Conservation (phyloP, 768 basidiomycete species). For the Trametes cinnabarina region DNA sequence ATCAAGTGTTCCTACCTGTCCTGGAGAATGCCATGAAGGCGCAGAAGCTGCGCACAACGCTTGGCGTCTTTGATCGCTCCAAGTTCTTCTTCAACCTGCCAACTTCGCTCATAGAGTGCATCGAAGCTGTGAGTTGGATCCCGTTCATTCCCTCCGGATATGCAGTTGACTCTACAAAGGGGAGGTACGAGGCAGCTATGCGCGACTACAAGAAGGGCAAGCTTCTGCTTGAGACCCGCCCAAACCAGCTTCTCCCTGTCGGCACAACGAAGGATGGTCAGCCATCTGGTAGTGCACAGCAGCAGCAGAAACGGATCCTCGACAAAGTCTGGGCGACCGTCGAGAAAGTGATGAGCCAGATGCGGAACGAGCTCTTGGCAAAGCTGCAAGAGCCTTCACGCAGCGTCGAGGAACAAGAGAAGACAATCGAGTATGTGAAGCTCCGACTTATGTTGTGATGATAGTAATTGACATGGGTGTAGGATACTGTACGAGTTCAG, state of each 20-base stretch:
- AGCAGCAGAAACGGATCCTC: constrained; percentile 87
- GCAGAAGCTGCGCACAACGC: constrained; percentile 85
- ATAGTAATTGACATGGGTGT: no score
- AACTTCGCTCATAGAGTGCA: constrained; percentile 79
- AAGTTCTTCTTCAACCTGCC: constrained; percentile 99
- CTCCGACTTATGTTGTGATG: no score
- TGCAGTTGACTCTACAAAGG: constrained; percentile 46
- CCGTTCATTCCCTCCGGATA: background rate
- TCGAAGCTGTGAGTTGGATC: constrained; percentile 78
- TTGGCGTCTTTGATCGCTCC: constrained; percentile 93
- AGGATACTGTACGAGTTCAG: constrained; percentile 90
- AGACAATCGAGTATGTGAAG: constrained; percentile 90
- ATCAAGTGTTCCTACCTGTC: constrained; percentile 94
- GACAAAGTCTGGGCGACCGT: constrained; percentile 96
- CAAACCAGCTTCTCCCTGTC: constrained; percentile 76
- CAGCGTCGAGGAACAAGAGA: constrained; percentile 91
- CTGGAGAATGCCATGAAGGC: constrained; percentile 95
- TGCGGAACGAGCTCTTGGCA: constrained; percentile 73
- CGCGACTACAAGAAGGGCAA: constrained; percentile 98
- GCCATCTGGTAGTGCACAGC: constrained; percentile 47
- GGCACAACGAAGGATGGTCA: constrained; percentile 60
- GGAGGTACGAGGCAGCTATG: constrained; percentile 89
- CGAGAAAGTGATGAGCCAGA: constrained; percentile 91
- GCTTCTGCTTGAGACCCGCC: constrained; percentile 84
- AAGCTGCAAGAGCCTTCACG: constrained; percentile 79